These are phyloP conservation scores for Rosa chinensis DNA, from an alignment of 306 rosid genomes.

Conservation along the genomic window DNA sequence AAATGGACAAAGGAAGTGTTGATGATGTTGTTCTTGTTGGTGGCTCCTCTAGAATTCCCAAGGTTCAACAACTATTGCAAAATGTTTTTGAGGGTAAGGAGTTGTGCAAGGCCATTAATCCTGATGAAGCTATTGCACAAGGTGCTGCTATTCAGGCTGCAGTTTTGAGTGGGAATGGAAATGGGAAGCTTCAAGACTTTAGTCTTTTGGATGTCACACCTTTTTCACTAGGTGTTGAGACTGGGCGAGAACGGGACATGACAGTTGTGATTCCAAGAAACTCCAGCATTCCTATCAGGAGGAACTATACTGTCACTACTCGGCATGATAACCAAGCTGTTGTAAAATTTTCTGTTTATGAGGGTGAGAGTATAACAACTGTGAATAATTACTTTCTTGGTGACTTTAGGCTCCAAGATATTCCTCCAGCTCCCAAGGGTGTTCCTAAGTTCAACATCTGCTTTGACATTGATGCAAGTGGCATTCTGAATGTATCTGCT, in stretches of 20 bases:
- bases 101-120: background rate
- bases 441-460: background rate
- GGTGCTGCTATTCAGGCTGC: conserved; percentile 13
- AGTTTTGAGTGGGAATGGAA: conserved; percentile 9
- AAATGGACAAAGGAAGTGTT: background rate
- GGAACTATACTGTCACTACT: background rate
- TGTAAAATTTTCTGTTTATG: background rate
- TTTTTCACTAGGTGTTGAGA: conserved; percentile 7
- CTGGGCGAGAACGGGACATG: background rate
- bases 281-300: conserved; percentile 2
- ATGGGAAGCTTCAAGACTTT: background rate
- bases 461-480: conserved; percentile 4
- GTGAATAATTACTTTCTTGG: background rate
- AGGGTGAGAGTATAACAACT: background rate
- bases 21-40: conserved; percentile 15
- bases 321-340: conserved; percentile 8
- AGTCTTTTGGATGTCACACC: conserved; percentile 15
- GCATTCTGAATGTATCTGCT: conserved; percentile 6
- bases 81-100: background rate
- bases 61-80: background rate
- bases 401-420: background rate
- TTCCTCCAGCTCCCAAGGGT: conserved; percentile 13
- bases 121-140: conserved; percentile 4
- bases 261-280: conserved; percentile 4
- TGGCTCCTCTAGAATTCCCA: conserved; percentile 12